phyloP scores from a whole-genome alignment of 257 asterid genomes.

The Plantago elongata region DNA sequence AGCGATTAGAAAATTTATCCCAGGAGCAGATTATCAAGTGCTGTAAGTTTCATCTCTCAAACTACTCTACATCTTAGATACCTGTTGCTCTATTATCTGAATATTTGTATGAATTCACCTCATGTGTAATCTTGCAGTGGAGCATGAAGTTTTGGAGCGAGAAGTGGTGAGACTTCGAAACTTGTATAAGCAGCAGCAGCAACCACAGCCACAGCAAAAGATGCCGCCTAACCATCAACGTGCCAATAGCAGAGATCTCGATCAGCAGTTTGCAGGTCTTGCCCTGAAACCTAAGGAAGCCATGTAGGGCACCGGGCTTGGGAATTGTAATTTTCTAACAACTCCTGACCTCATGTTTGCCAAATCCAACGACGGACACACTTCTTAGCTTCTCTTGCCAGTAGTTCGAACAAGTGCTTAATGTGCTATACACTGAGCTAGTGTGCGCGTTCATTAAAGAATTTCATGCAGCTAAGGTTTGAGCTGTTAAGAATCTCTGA shows the following conservation, averaged over 20 bases:
- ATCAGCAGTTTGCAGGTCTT: conserved; percentile 52
- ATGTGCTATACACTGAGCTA: background rate
- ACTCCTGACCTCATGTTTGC: conserved; percentile 23
- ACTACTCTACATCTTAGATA: no score
- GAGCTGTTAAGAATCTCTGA: background rate
- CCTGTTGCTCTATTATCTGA: no score
- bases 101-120: no score
- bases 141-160: conserved; percentile 70
- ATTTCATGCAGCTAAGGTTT: background rate
- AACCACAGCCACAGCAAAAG: conserved; percentile 27
- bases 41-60: conserved; percentile 35
- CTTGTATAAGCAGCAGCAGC: conserved; percentile 45
- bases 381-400: background rate
- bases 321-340: conserved; percentile 12
- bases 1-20: conserved; percentile 63
- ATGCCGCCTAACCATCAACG: conserved; percentile 40
- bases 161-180: conserved; percentile 49
- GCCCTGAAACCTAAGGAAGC: conserved; percentile 56
- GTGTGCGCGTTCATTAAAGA: background rate
- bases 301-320: conserved; percentile 27
- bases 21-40: conserved; percentile 73
- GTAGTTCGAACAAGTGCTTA: background rate
- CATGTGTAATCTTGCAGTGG: conserved; percentile 41
- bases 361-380: conserved; percentile 18
- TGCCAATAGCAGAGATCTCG: conserved; percentile 57